Evolutionary conservation across 192 early-diverging fungal species (phyloP).

Genomic region (Diversispora epigaea): DNA sequence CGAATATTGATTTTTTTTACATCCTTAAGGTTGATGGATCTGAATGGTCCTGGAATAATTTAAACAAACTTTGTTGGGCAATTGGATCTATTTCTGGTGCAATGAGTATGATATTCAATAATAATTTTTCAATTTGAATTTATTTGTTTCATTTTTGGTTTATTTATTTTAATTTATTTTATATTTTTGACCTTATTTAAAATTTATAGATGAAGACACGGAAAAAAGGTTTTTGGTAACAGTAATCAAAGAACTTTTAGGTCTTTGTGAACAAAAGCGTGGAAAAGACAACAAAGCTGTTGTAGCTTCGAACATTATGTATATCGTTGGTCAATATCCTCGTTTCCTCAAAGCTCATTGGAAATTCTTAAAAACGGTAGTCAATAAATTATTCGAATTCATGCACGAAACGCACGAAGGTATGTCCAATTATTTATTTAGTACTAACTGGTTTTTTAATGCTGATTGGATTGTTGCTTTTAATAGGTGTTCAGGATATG

Average conservation of each 20-base stretch:
- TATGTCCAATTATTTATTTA: not conserved
- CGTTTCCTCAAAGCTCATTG: conserved; percentile 99
- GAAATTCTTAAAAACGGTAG: conserved; percentile 99
- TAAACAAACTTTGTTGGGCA: conserved; percentile 99
- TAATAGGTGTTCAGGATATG: conserved; percentile 96
- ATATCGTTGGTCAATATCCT: conserved; percentile 99
- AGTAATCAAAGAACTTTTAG: conserved; percentile 97
- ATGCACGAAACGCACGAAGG: conserved; percentile 98
- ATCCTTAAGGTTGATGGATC: conserved; percentile 77
- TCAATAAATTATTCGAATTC: conserved; percentile 99
- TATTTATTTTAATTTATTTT: not conserved
- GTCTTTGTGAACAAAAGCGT: conserved; percentile 93
- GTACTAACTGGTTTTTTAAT: not conserved
- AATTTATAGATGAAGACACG: conserved; percentile 72
- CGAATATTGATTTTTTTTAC: too few species aligned
- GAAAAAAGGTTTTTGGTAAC: conserved; percentile 98
- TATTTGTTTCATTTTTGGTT: not conserved
- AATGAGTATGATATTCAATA: conserved; percentile 58
- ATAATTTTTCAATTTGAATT: not conserved
- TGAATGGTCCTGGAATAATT: conserved; percentile 97
- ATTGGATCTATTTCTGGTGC: conserved; percentile 98
- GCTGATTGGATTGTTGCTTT: not conserved
- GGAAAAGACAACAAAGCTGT: conserved; percentile 99
- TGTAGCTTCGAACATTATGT: conserved; percentile 99
- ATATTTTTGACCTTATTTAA: not conserved